Percentiles rank a stretch among this genome's conserved stretches.
Conservation (phyloP, 1,284 basidiomycete species). For the Pseudozyma hubeiensis region DNA sequence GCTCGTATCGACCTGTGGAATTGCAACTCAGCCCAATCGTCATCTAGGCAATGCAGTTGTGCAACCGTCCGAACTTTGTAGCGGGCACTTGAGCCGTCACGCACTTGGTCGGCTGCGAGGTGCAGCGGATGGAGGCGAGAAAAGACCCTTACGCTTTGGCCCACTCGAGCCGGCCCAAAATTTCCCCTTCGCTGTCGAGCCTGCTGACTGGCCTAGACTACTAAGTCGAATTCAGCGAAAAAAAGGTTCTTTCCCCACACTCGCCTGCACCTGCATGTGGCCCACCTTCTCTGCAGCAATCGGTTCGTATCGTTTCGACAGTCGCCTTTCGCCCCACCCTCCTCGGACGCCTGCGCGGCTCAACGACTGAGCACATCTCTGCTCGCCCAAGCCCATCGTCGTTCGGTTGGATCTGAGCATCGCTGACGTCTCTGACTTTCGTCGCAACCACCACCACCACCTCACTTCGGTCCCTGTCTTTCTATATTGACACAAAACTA, state of each 20-base stretch:
- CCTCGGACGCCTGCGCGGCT: not conserved
- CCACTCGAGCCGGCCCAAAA: not conserved
- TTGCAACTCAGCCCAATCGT: slow-evolving; percentile 20
- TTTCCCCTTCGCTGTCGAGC: not conserved
- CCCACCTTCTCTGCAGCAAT: not conserved
- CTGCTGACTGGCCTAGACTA: slow-evolving; percentile 2
- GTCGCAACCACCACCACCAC: no score
- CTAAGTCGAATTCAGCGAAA: not conserved
- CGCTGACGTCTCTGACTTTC: no score
- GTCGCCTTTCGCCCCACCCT: not conserved
- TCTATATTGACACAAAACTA: no score
- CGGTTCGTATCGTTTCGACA: not conserved
- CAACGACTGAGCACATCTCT: not conserved
- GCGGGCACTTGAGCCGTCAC: not conserved
- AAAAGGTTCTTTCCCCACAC: slow-evolving; percentile 15
- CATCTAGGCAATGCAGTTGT: slow-evolving; percentile 4
- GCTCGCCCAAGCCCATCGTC: not conserved
- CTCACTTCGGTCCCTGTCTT: no score
- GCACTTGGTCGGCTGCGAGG: slow-evolving; percentile 7
- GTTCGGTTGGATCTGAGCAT: not conserved
- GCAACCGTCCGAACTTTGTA: not conserved
- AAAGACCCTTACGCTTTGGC: slow-evolving; percentile 2
- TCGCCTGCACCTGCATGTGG: slow-evolving; percentile 11
- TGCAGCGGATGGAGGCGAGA: not conserved
- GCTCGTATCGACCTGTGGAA: not conserved